phyloP scores from a whole-genome alignment of 2,329 filamentous ascomycete species.

The Biscogniauxia sp. region DNA sequence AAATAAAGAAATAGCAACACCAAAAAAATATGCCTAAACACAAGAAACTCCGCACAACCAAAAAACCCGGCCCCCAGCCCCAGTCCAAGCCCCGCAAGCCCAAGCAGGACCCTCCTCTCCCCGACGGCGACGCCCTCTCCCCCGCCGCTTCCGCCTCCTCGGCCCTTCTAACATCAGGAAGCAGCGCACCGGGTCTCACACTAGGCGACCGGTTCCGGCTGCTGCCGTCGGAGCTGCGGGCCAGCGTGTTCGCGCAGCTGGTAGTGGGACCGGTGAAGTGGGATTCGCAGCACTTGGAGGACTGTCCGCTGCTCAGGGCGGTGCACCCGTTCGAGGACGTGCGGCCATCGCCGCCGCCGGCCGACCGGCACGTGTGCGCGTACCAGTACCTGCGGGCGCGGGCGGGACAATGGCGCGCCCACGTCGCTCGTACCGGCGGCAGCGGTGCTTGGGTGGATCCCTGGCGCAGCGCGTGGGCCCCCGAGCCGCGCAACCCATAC shows the following conservation, averaged over 20 bases:
- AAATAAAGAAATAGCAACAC: too few species aligned
- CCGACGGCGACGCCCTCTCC: too few species aligned
- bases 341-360: background rate
- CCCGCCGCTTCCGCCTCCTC: too few species aligned
- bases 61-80: background rate
- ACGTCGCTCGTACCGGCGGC: too few species aligned
- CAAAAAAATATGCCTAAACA: constrained; percentile 3
- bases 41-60: constrained; percentile 1
- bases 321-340: background rate
- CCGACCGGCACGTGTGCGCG: too few species aligned
- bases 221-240: constrained; percentile 11
- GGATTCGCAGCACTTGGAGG: constrained; percentile 5
- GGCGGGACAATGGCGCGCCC: too few species aligned
- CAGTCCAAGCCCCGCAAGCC: too few species aligned
- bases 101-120: background rate
- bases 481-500: constrained; percentile 8
- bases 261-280: constrained; percentile 19
- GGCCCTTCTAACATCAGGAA: too few species aligned
- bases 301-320: constrained; percentile 1
- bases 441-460: constrained; percentile 4
- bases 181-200: background rate
- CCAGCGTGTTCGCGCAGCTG: constrained; percentile 16
- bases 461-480: constrained; percentile 14
- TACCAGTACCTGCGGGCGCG: too few species aligned
- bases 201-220: constrained; percentile 10